Conservation (phyloP, 2,329 filamentous ascomycete genomes). For the Ophiostoma angusticollis region DNA sequence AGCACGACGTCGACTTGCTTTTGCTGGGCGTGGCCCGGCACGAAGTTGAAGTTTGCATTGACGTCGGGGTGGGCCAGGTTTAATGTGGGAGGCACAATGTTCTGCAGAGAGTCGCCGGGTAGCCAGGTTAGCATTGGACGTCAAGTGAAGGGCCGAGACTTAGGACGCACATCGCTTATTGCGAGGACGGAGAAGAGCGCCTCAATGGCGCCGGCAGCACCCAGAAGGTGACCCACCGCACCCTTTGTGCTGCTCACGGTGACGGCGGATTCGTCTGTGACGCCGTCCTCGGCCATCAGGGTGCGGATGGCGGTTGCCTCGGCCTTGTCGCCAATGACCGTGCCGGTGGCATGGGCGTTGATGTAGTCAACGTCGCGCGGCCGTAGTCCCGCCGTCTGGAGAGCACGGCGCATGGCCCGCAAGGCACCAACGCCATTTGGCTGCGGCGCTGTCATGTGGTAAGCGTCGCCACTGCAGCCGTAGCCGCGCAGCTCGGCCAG, state of each 20-base stretch:
- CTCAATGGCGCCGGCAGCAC: slow-evolving; percentile 83
- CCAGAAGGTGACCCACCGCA: slow-evolving; percentile 79
- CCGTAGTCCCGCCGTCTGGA: slow-evolving; percentile 56
- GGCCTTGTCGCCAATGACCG: slow-evolving; percentile 70
- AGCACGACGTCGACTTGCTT: slow-evolving; percentile 60
- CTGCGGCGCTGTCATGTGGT: slow-evolving; percentile 86
- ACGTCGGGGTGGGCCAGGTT: slow-evolving; percentile 60
- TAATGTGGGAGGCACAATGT: slow-evolving; percentile 69
- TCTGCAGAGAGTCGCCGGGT: slow-evolving; percentile 33
- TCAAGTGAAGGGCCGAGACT: neutral
- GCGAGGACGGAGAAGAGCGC: slow-evolving; percentile 74
- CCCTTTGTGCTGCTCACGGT: slow-evolving; percentile 92
- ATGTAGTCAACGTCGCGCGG: slow-evolving; percentile 74
- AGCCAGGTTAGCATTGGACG: too few species aligned
- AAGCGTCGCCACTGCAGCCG: slow-evolving; percentile 77
- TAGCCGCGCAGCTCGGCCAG: slow-evolving; percentile 87
- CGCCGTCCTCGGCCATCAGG: slow-evolving; percentile 60
- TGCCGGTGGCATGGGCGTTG: slow-evolving; percentile 92
- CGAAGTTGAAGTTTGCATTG: slow-evolving; percentile 72
- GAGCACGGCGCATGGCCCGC: slow-evolving; percentile 71
- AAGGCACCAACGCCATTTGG: slow-evolving; percentile 72
- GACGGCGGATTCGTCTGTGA: slow-evolving; percentile 46
- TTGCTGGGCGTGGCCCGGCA: slow-evolving; percentile 58
- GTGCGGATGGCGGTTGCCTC: slow-evolving; percentile 73
- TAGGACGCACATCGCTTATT: slow-evolving; percentile 54